A percentile compares a stretch with the other conserved stretches of the same genome.
These are phyloP conservation scores for Didymella arachidicola DNA, from an alignment of 2,329 filamentous ascomycete genomes.

Conservation along the genomic window DNA sequence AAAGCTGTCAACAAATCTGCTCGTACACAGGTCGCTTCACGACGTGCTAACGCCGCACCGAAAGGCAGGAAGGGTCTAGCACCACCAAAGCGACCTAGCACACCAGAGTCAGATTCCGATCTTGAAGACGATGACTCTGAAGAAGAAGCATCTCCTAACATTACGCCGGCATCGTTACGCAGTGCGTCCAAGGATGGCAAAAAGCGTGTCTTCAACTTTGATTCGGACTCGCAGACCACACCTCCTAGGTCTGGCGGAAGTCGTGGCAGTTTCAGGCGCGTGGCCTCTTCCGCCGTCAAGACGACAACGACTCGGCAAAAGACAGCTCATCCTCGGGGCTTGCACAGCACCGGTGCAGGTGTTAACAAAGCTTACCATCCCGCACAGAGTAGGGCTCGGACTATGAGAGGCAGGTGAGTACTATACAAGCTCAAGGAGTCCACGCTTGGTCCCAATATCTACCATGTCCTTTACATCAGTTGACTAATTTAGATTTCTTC, in stretches of 20 bases:
- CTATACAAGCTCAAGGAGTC: not conserved
- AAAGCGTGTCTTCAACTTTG: constrained; percentile 23
- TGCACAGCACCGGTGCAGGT: constrained; percentile 27
- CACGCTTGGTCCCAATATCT: not conserved
- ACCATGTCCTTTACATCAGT: not conserved
- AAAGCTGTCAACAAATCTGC: constrained; percentile 34
- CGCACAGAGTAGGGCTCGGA: constrained; percentile 21
- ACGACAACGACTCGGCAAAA: constrained; percentile 19
- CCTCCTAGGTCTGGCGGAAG: constrained; percentile 3
- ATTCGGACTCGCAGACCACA: constrained; percentile 7
- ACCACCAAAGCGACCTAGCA: constrained; percentile 28
- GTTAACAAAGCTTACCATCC: constrained; percentile 21
- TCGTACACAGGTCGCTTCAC: constrained; percentile 16
- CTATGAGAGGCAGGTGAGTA: constrained; percentile 25
- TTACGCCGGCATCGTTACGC: constrained; percentile 48
- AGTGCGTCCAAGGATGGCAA: constrained; percentile 38
- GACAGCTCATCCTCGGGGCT: constrained; percentile 11
- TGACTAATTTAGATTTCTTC: constrained; percentile 6
- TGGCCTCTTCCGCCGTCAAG: constrained; percentile 1
- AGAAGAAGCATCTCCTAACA: constrained; percentile 40
- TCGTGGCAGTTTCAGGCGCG: constrained; percentile 3
- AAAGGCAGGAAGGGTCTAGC: constrained; percentile 25
- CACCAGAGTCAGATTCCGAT: constrained; percentile 22
- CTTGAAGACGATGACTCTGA: constrained; percentile 27
- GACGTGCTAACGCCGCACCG: constrained; percentile 18